Conservation (phyloP, 75 land plant genomes). For the Chamaecyparis obtusa region DNA sequence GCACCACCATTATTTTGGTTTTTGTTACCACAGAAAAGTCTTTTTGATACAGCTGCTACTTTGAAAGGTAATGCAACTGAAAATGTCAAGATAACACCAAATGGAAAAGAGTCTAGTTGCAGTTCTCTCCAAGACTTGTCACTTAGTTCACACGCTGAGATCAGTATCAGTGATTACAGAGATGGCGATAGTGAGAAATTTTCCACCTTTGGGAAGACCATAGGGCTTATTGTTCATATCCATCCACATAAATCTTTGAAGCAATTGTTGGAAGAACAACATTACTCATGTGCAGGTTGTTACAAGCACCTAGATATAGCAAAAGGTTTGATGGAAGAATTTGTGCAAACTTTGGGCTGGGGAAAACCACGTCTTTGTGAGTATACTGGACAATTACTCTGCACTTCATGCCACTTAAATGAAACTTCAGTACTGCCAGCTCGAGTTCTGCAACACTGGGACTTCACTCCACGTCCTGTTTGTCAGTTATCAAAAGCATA, state of each 20-base stretch:
- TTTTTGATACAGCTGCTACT: constrained; percentile 1
- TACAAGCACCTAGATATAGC: constrained; percentile 60
- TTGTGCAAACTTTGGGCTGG: constrained; percentile 78
- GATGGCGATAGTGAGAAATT: constrained; percentile 9
- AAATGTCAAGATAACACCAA: background rate
- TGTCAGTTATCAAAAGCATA: constrained; percentile 95
- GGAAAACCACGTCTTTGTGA: constrained; percentile 90
- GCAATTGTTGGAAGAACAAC: constrained; percentile 72
- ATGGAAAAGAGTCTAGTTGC: background rate
- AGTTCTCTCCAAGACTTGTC: constrained; percentile 4
- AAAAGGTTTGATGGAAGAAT: constrained; percentile 48
- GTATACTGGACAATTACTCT: constrained; percentile 86
- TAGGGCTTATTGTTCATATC: constrained; percentile 66
- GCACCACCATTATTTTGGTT: constrained; percentile 60
- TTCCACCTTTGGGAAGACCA: constrained; percentile 67
- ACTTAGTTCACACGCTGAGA: constrained; percentile 23
- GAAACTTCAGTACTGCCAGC: constrained; percentile 91
- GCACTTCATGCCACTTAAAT: constrained; percentile 81
- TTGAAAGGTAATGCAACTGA: background rate
- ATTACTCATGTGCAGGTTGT: constrained; percentile 89
- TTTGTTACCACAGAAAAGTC: constrained; percentile 44
- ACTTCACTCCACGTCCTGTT: constrained; percentile 78
- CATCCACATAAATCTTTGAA: constrained; percentile 59
- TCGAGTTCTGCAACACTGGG: constrained; percentile 88
- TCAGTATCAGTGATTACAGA: constrained; percentile 9